Base-by-base conservation (phyloP, 2,329 filamentous ascomycete genomes). In the Phaeomoniella chlamydospora region DNA sequence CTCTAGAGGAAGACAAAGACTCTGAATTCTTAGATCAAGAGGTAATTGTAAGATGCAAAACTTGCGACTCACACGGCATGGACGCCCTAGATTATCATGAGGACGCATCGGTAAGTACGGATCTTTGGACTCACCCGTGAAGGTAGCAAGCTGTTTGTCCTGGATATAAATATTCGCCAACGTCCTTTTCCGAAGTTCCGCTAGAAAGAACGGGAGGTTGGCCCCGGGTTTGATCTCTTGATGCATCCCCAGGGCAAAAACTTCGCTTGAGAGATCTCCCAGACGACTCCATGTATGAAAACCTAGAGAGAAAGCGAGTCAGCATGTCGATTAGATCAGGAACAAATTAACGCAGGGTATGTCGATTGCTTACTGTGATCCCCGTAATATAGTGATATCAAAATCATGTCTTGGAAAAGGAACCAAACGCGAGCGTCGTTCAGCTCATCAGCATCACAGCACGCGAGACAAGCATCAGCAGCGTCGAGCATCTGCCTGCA, bases 231-330 rank as follows among this genome's bases (percentile, higher is more conserved):
- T 50, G 13, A 50, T 49, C 15, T 61, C 53, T 34, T 66, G 55
- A 39, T 69, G 65, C 15, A 66, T 55, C 4, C 65, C 65, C 3
- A 65, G 54, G 6, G 64, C 62, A 39, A 61, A 65, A 2, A 67
- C 48, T 1, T 63, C 65, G 26, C 57, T 58, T 3, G 58, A 56
- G 4, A 68, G 50, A 37, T 67, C 62, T 15, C 65, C 63, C 2
- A 68, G 49, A 19, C 55, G 56, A 32, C 62, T 54, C 64, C 64
- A 68, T 3, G 62, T 61, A 31, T 58, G 53, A 31, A 64, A 66
- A 39, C 62, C 64, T 63, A 35, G n/a, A 6, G 13, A 16, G n/a
- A n/a, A n/a, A n/a, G n/a, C n/a, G n/a, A n/a, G n/a, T n/a, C n/a
- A n/a, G n/a, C n/a, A n/a, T n/a, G n/a, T n/a, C n/a, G n/a, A n/a